Evolutionary conservation across 2,329 filamentous ascomycete species (phyloP), one percentile per base, ranked within the genome.

Genomic region (Chaetomium olivaceum): DNA sequence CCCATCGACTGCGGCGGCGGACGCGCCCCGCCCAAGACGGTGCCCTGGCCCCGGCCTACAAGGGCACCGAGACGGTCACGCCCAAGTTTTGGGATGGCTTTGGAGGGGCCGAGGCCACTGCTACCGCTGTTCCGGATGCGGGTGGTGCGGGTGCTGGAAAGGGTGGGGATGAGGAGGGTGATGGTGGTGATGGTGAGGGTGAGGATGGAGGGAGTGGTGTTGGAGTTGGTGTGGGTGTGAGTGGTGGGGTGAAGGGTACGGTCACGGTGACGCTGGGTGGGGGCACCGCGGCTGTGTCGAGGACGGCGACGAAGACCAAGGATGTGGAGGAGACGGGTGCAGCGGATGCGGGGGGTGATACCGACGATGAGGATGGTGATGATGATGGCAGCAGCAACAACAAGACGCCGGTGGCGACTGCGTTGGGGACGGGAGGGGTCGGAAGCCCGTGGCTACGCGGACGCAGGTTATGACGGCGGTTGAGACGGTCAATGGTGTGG

Each of bases 91-190:
- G n/a, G n/a, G 19, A n/a, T 5, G 46, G 46, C n/a, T 9, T 11
- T 48, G 46, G 9, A 7, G 46, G 8, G 46, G 46, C n/a, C 6
- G 1, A 21, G n/a, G 39, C 36, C 21, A 48, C n/a, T n/a, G n/a
- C 21, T 4, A 61, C 88, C n/a, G 21, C 54, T n/a, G 29, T 78
- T 75, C 75, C 87, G 56, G 71, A 9, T 6, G 50, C 23, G 4
- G 9, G 2, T 14, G n/a, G 50, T 1, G 50, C n/a, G n/a, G n/a
- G 11, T 12, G n/a, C 2, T 25, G 25, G 23, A 2, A 7, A 9
- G 8, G 7, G 19, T 12, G 46, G 2, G 9, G 19, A 21, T 9
- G 36, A 8, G 31, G 31, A 39, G 36, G 36, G 6, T 16, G 14
- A 19, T 11, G 36, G 14, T 2, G 43, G 19, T n/a, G 36, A 39